phyloP scores from a whole-genome alignment of 2,329 filamentous ascomycete genomes.

The Botrytis elliptica region DNA sequence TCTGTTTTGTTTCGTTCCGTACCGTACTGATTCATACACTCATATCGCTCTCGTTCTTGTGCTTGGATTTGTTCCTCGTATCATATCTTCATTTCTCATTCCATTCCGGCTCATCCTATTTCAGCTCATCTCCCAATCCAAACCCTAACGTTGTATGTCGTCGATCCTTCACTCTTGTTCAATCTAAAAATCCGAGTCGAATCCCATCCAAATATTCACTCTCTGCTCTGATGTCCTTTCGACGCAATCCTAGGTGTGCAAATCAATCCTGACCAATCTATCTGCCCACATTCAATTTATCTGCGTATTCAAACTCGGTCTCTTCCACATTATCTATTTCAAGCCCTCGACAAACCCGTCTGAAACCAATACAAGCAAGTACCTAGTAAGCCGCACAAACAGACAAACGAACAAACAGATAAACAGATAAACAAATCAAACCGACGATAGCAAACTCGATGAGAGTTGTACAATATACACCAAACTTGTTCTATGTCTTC shows the following conservation, averaged over 20 bases:
- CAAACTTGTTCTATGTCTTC: not conserved
- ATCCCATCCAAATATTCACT: not conserved
- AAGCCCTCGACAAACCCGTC: not conserved
- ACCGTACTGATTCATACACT: not conserved
- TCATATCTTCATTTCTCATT: constrained; percentile 7
- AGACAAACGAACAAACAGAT: not conserved
- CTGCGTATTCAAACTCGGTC: not conserved
- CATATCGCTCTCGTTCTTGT: not conserved
- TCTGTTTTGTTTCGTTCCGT: not conserved
- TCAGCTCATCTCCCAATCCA: not conserved
- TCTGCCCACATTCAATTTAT: not conserved
- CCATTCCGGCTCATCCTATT: not conserved
- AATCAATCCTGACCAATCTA: not conserved
- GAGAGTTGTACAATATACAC: not conserved
- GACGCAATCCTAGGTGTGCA: not conserved
- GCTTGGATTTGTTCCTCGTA: not conserved
- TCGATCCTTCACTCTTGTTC: not conserved
- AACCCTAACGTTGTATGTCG: not conserved
- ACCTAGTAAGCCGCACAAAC: not conserved
- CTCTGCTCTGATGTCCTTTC: not conserved
- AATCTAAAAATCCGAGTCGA: not conserved
- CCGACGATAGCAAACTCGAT: not conserved
- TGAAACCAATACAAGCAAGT: constrained; percentile 1
- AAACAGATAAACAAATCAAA: not conserved
- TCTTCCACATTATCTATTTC: not conserved